These are phyloP conservation scores for Cordyceps cicadae DNA, from an alignment of 2,329 filamentous ascomycete genomes.

Conservation along the genomic window DNA sequence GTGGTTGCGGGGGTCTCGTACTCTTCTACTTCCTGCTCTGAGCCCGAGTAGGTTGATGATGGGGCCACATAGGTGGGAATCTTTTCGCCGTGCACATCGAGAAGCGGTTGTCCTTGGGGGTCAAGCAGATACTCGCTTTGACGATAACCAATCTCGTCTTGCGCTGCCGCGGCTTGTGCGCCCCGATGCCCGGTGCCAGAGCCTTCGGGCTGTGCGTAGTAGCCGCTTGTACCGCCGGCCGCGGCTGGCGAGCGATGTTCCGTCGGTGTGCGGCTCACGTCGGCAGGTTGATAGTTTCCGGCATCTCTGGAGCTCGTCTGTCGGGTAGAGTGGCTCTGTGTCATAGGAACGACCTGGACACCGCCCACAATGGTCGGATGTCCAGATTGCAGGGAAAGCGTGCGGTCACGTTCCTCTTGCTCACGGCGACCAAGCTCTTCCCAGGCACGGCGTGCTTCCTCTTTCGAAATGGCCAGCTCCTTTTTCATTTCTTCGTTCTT, in stretches of 20 bases:
- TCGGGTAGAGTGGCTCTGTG: constrained; percentile 56
- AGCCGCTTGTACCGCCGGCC: neutral
- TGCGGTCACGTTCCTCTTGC: constrained; percentile 85
- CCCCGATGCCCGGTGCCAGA: constrained; percentile 12
- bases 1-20: constrained; percentile 46
- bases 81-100: constrained; percentile 52
- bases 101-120: constrained; percentile 50
- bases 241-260: constrained; percentile 1
- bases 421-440: constrained; percentile 91
- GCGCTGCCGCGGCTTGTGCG: neutral
- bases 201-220: constrained; percentile 1
- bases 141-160: constrained; percentile 12
- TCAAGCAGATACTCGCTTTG: constrained; percentile 64
- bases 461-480: constrained; percentile 88
- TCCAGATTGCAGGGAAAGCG: constrained; percentile 75
- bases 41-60: constrained; percentile 36
- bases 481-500: constrained; percentile 71
- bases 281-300: constrained; percentile 20
- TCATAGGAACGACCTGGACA: constrained; percentile 92
- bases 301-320: constrained; percentile 37
- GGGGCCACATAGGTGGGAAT: constrained; percentile 41
- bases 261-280: constrained; percentile 12
- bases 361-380: constrained; percentile 84
- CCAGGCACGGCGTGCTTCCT: constrained; percentile 92
- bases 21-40: constrained; percentile 48